Base-by-base conservation (phyloP, 2,329 filamentous ascomycete species). In the Diaporthe vexans region DNA sequence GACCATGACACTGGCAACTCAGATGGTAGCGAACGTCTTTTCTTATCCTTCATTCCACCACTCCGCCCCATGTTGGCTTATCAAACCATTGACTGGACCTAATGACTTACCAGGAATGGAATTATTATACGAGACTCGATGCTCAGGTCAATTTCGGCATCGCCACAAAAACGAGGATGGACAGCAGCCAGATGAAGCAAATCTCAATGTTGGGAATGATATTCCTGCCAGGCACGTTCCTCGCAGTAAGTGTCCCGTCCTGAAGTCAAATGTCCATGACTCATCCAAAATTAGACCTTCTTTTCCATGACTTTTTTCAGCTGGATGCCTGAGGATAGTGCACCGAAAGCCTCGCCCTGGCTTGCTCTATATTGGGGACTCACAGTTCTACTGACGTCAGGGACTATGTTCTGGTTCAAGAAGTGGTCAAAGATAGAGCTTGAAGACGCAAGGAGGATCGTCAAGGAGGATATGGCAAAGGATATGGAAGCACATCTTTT, bases 281-380 rank as follows among this genome's bases (percentile, higher is more conserved):
- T 29, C 8, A 61, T 15, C 4, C 15, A n/a, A 24, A 8, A 33
- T 1, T 24, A 79, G 76, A 76, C 77, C 0, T 61, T 79, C 40
- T 79, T 79, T 61, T 79, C 78, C 0, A 79, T 76, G 76, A 61
- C 71, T 0, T 79, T 79, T 56, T 78, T 79, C 67, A 76, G 76
- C 21, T 78, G 76, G 78, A 75, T 71, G 15, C 77, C 78, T 0
- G 17, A 75, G 1, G 71, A 76, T 13, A 78, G 77, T 51, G n/a
- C 9, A 6, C 19, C 63, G 13, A 59, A 75, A 33, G 54, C 72
- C 8, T 79, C 78, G 19, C 78, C 78, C 6, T 79, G 76, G 75
- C 52, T 78, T 21, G 73, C 37, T 13, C 33, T 79, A 0, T 79
- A 77, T 26, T 56, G 74, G 8, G 76, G 75, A 15, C 26, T 76